phyloP scores from a whole-genome alignment of 768 basidiomycete genomes.

The Trametes meyenii region DNA sequence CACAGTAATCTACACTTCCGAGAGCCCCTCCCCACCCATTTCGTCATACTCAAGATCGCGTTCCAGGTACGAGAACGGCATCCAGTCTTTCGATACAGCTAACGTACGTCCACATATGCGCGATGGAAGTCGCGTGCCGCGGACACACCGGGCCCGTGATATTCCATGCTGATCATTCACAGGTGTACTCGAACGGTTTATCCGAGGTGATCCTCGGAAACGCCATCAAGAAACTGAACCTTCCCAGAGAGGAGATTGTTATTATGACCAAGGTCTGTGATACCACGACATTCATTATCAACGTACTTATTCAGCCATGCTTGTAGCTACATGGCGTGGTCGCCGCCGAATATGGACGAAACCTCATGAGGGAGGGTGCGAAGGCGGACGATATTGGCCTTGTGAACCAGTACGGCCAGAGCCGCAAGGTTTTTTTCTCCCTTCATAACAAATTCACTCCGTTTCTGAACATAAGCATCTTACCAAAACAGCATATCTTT shows the following conservation, averaged over 20 bases:
- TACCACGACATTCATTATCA: neutral
- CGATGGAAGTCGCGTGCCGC: neutral
- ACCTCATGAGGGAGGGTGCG: constrained; percentile 3
- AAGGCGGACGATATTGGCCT: constrained; percentile 33
- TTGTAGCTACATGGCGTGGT: constrained; percentile 24
- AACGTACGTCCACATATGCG: constrained; percentile 22
- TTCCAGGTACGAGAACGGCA: constrained; percentile 40
- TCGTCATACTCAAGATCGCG: too few relatives aligned
- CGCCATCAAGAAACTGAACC: constrained; percentile 44
- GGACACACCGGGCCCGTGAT: neutral
- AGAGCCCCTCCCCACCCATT: too few relatives aligned
- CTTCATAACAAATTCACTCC: neutral
- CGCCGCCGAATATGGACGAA: constrained; percentile 4
- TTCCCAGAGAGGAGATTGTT: constrained; percentile 50
- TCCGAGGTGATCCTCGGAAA: constrained; percentile 48
- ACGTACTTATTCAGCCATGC: neutral
- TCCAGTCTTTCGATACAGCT: constrained; percentile 32
- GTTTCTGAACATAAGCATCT: too few relatives aligned
- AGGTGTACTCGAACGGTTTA: constrained; percentile 40
- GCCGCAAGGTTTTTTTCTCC: constrained; percentile 32
- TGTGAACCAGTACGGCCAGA: constrained; percentile 40
- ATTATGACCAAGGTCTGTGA: constrained; percentile 49
- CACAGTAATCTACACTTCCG: too few relatives aligned
- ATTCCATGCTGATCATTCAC: neutral
- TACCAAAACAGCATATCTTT: constrained; percentile 63